Base-by-base conservation (phyloP, 225 moss, liverwort and hornwort species). In the Neckera pumila region DNA sequence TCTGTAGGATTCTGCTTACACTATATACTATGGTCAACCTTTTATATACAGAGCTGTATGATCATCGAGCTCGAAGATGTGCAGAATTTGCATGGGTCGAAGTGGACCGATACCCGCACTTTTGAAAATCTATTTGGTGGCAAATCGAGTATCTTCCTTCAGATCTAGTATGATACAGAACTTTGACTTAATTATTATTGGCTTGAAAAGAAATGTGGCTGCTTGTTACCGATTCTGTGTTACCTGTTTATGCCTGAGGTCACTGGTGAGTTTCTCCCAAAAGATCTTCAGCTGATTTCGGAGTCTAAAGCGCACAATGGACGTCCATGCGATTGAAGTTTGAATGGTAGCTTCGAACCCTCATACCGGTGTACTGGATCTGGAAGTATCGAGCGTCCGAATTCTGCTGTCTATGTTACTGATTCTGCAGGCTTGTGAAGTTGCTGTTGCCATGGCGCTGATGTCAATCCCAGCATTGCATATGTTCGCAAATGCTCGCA, bases 401-500 rank as follows among this genome's bases (percentile, higher is more conserved):
- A 87, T 85, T 80, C 86, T 92, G 54, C 54, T 84, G 42, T 84
- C 88, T 51, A 80, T 84, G 42, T 73, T 53, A 49, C 84, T 91
- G 20, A 74, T 82, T 77, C 84, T 79, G 86, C 98, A 98, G 51
- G 95, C 93, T 73, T 94, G 87, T 20, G 87, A 89, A 64, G 97
- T 84, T 56, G 94, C 96, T 43, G 82, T 64, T 60, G 84, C 69
- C 85, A 97, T 89, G 71, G 84, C 87, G 87, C 87, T 51, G 82
- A 90, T 79, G 58, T 90, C 88, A 73, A 94, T 31, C 34, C 93
- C 96, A 42, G 94, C 92, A 70, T 98, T 97, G 86, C 98, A 98
- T 21, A 97, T 92, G 87, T 97, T 98, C 69, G 98, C 95, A 83
- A 98, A 97, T 54, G 97, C 95, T 42, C 98, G 95, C 92, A 93